A percentile compares a stretch with the other conserved stretches of the same genome.
Conservation (phyloP, 1,284 basidiomycete species). For the Leucoagaricus sp. region DNA sequence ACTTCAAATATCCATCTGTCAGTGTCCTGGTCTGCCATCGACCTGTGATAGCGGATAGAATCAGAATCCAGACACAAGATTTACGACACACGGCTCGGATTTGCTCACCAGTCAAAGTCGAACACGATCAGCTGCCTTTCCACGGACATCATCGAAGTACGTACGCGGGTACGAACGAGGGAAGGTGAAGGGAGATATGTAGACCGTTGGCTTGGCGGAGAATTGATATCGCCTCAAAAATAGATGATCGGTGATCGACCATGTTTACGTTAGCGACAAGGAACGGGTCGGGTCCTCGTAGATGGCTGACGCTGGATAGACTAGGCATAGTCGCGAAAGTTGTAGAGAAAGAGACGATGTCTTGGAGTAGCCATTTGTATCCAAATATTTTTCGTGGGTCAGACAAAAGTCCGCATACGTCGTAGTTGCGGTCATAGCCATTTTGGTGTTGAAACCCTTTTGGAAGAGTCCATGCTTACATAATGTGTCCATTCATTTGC, state of each 20-base stretch:
- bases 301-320: too few species aligned
- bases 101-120: conserved; percentile 93
- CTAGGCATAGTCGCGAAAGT: too few species aligned
- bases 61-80: too few species aligned
- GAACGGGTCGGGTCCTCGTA: too few species aligned
- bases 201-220: background rate
- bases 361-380: too few species aligned
- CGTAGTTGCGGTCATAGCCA: background rate
- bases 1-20: conserved; percentile 97
- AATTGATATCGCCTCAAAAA: conserved; percentile 9
- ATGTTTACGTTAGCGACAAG: background rate
- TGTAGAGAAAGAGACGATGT: background rate
- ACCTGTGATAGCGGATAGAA: too few species aligned
- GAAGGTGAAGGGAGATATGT: background rate
- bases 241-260: conserved; percentile 8
- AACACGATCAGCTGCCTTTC: conserved; percentile 86
- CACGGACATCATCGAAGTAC: conserved; percentile 29
- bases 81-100: conserved; percentile 1
- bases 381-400: too few species aligned
- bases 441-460: background rate
- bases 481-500: conserved; percentile 15
- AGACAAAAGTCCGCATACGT: too few species aligned
- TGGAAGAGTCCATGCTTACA: conserved; percentile 4
- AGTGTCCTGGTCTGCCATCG: conserved; percentile 93
- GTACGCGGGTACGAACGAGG: too few species aligned